A percentile compares a stretch with the other conserved stretches of the same genome.
These are phyloP conservation scores for Orychophragmus violaceus DNA, from an alignment of 345 rosid genomes.

Conservation along the genomic window DNA sequence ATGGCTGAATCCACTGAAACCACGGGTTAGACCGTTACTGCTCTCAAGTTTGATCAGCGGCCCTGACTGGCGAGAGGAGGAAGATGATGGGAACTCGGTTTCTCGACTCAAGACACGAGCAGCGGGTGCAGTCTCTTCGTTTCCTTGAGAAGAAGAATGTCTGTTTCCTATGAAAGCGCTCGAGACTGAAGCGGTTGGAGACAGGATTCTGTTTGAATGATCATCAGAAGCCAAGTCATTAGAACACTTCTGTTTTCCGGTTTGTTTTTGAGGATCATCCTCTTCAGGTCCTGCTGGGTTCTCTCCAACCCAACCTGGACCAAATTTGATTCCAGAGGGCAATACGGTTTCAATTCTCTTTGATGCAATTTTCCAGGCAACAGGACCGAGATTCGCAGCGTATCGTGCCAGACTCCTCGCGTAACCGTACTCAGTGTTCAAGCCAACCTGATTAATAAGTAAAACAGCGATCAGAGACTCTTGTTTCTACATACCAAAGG, in stretches of 20 bases:
- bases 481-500: not conserved
- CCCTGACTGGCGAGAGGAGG: constrained; percentile 32
- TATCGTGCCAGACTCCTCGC: constrained; percentile 85
- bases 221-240: constrained; percentile 29
- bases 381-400: constrained; percentile 83
- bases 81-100: constrained; percentile 30
- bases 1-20: constrained; percentile 24
- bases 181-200: constrained; percentile 36
- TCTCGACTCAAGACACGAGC: constrained; percentile 37
- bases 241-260: constrained; percentile 30
- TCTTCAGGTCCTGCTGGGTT: constrained; percentile 30
- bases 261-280: constrained; percentile 33
- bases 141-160: constrained; percentile 29
- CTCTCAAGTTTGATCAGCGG: constrained; percentile 19
- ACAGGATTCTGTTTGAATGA: constrained; percentile 41
- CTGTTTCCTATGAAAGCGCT: constrained; percentile 34
- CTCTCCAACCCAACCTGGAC: constrained; percentile 87
- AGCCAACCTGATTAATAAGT: constrained; percentile 57
- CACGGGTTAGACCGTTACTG: constrained; percentile 14
- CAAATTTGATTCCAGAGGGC: constrained; percentile 55
- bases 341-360: constrained; percentile 55
- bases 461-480: constrained; percentile 10
- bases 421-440: constrained; percentile 66
- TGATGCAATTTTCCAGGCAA: constrained; percentile 66
- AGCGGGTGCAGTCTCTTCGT: constrained; percentile 37